phyloP scores from a whole-genome alignment of 1,284 basidiomycete species.

The Schizopora paradoxa region DNA sequence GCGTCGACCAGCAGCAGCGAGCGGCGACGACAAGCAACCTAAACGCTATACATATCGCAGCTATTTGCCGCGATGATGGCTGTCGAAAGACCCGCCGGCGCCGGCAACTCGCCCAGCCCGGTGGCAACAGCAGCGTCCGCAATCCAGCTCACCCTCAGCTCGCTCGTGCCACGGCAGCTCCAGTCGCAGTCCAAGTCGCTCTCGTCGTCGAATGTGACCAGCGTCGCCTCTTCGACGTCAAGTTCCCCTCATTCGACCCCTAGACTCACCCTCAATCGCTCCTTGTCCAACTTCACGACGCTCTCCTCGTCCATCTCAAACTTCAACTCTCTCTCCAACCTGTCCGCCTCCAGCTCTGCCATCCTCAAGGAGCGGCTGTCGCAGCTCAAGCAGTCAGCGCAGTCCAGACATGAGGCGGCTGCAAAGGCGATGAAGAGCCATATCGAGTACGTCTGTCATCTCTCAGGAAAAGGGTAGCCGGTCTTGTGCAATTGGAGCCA shows the following conservation, averaged over 20 bases:
- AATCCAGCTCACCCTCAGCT: background rate
- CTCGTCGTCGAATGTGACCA: background rate
- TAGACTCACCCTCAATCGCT: conserved; percentile 14
- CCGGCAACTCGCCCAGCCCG: background rate
- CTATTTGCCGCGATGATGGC: no score
- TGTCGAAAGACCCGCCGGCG: no score
- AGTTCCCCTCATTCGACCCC: no score
- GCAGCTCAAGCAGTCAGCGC: conserved; percentile 12
- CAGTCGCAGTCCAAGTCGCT: background rate
- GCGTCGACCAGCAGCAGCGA: background rate
- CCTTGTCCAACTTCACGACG: conserved; percentile 14
- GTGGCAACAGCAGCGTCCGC: background rate
- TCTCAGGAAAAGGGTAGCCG: background rate
- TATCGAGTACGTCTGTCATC: background rate
- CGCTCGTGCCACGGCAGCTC: background rate
- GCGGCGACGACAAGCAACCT: background rate
- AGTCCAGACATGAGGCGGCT: conserved; percentile 12
- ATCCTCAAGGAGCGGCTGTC: conserved; percentile 11
- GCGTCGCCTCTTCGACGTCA: conserved; percentile 20
- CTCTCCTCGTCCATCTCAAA: no score
- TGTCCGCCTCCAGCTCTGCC: conserved; percentile 4
- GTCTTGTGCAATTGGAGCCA: background rate
- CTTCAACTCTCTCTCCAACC: conserved; percentile 7
- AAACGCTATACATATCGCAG: no score
- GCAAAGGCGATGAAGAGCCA: conserved; percentile 5